Evolutionary conservation across 805 yeast species (phyloP), one percentile per base, ranked within the genome.

Genomic region (Grigorovia jiainica): DNA sequence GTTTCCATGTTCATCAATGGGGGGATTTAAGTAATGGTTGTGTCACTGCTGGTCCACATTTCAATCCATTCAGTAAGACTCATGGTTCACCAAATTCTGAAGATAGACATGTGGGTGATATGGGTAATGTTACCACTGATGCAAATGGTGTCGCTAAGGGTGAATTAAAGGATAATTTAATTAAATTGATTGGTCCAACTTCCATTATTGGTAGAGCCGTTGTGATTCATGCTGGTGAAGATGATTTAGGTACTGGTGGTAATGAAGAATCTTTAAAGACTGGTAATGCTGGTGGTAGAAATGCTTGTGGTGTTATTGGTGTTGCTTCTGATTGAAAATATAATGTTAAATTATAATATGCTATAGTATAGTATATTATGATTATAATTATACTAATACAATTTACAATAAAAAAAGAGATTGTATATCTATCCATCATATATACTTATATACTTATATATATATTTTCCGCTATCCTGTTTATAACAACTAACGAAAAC

Each of bases 271-370:
- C 95, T 50, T 76, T 83, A 70, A 87, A 82, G 73, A 87, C 96
- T 54, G 97, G 97, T 73, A 87, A 89, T 63, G 97, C 97, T 47
- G 97, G 97, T 66, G 89, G 82, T 54, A 87, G 97, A 79, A 85
- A 92, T 55, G 97, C 97, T 50, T 89, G 97, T 73, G 97, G 97
- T 73, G 96, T 89, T 61, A 87, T 89, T 72, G 97, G 97, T 49
- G 43, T 57, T 23, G 45, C 63, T 46, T 51, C 43, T 16, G 39
- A 31, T 35, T 42, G 34, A 40, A 20, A 27, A 21, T 5, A 8
- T 30, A n/a, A n/a, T n/a, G n/a, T n/a, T 7, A 27, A 27, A 27
- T 15, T 27, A 27, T 27, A 13, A 27, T 10, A 27, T n/a, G n/a
- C n/a, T n/a, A n/a, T n/a, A n/a, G n/a, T n/a, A n/a, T n/a, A n/a